Evolutionary conservation across 371 early-diverging fungal genomes (phyloP).

Genomic region (Capniomyces stellatus): DNA sequence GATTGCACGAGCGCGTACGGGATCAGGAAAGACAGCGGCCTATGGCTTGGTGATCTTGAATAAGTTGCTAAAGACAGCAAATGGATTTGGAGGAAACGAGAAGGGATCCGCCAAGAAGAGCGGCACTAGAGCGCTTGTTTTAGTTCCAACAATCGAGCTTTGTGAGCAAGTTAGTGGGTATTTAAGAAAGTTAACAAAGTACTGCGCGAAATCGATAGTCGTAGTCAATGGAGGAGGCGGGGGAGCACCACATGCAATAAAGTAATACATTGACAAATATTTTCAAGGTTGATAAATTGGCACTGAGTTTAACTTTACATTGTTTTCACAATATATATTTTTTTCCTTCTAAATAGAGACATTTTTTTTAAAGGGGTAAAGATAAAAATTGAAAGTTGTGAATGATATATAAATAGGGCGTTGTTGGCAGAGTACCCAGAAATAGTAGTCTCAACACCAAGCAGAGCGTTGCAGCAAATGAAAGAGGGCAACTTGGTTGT

Average conservation of each 20-base stretch:
- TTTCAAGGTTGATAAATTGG: too few species aligned
- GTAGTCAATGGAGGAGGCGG: conserved; percentile 11
- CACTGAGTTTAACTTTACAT: too few species aligned
- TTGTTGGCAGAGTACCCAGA: conserved; percentile 68
- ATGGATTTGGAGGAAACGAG: too few species aligned
- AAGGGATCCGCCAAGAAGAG: conserved; percentile 1
- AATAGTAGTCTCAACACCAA: conserved; percentile 69
- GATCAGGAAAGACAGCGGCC: conserved; percentile 97
- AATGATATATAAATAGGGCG: too few species aligned
- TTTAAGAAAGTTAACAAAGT: conserved; percentile 46
- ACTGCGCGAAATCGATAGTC: conserved; percentile 31
- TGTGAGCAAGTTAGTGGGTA: conserved; percentile 78
- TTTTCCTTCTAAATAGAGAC: neutral
- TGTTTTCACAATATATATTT: conserved; percentile 28
- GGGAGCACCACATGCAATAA: conserved; percentile 18
- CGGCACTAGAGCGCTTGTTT: conserved; percentile 38
- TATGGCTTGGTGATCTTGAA: conserved; percentile 90
- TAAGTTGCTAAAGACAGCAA: conserved; percentile 44
- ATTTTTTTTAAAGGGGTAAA: too few species aligned
- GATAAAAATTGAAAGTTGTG: too few species aligned
- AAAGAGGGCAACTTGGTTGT: conserved; percentile 40
- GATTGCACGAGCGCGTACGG: conserved; percentile 95
- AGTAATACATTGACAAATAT: neutral
- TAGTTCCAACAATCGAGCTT: conserved; percentile 94
- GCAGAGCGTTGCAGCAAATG: conserved; percentile 50